phyloP scores from a whole-genome alignment of 768 basidiomycete species.

The Mycena chlorophos region DNA sequence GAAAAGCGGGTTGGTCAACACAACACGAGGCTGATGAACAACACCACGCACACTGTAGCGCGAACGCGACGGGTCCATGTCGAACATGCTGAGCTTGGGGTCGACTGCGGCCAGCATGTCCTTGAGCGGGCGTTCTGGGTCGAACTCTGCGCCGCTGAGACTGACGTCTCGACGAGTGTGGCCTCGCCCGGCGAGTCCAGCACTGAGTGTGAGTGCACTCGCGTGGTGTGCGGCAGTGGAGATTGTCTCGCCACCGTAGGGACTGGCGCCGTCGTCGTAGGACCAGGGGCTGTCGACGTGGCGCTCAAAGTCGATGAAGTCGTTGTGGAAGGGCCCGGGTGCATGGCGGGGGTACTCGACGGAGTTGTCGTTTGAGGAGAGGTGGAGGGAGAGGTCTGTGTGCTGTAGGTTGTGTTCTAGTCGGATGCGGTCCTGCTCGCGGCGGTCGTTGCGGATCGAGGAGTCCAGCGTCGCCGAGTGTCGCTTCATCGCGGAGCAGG shows the following conservation, averaged over 20 bases:
- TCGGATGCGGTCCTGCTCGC: slow-evolving; percentile 73
- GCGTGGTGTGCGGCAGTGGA: slow-evolving; percentile 91
- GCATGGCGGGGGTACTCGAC: slow-evolving; percentile 76
- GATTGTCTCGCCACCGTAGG: slow-evolving; percentile 67
- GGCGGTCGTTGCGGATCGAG: slow-evolving; percentile 69
- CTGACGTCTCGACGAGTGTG: slow-evolving; percentile 54
- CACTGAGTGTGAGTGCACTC: slow-evolving; percentile 80
- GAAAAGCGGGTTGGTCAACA: slow-evolving; percentile 2
- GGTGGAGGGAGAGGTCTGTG: slow-evolving; percentile 69
- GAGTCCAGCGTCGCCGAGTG: slow-evolving; percentile 37
- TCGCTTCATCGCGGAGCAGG: slow-evolving; percentile 34
- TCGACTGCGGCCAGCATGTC: slow-evolving; percentile 67
- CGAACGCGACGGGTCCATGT: slow-evolving; percentile 52
- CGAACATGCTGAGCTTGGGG: slow-evolving; percentile 57
- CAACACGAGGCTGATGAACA: slow-evolving; percentile 2
- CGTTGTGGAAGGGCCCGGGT: slow-evolving; percentile 54
- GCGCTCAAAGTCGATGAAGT: slow-evolving; percentile 62
- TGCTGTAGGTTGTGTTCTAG: slow-evolving; percentile 78
- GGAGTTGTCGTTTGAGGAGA: slow-evolving; percentile 58
- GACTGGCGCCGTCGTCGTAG: slow-evolving; percentile 65
- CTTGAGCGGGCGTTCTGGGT: slow-evolving; percentile 78
- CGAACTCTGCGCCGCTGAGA: slow-evolving; percentile 79
- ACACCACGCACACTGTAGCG: slow-evolving; percentile 45
- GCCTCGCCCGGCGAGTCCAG: slow-evolving; percentile 65
- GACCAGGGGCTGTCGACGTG: slow-evolving; percentile 56